Percentiles rank a stretch among this genome's conserved stretches.
Evolutionary conservation across 345 rosid species (phyloP).

Genomic region (Gossypium turneri): DNA sequence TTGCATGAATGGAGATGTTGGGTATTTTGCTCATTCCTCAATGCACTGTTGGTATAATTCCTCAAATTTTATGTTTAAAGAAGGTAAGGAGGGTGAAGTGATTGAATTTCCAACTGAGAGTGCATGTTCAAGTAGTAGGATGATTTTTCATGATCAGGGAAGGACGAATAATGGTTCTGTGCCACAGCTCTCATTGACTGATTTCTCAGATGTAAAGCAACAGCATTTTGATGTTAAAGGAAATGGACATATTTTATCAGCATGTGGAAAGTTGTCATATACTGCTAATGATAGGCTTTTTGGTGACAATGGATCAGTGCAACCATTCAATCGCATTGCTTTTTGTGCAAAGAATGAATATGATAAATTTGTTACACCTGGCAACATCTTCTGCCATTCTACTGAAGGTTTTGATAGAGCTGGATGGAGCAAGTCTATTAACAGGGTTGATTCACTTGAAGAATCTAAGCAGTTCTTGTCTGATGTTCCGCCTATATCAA

Average conservation of each 20-base stretch:
- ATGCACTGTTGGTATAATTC: slow-evolving; percentile 10
- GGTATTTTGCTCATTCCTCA: slow-evolving; percentile 26
- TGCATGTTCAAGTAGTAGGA: slow-evolving; percentile 30
- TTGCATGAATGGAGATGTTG: slow-evolving; percentile 25
- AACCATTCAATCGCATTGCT: slow-evolving; percentile 20
- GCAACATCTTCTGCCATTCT: slow-evolving; percentile 27
- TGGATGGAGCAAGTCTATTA: slow-evolving; percentile 15
- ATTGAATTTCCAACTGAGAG: slow-evolving; percentile 36
- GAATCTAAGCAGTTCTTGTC: slow-evolving; percentile 30
- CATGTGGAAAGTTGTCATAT: slow-evolving; percentile 24
- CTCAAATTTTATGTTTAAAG: slow-evolving; percentile 34
- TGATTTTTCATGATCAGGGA: slow-evolving; percentile 30
- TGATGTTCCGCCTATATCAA: slow-evolving; percentile 20
- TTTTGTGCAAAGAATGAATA: slow-evolving; percentile 26
- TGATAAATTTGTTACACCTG: slow-evolving; percentile 23
- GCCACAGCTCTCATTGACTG: slow-evolving; percentile 32
- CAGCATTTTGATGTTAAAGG: slow-evolving; percentile 31
- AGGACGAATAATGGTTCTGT: slow-evolving; percentile 25
- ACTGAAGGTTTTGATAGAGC: slow-evolving; percentile 22
- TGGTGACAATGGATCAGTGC: slow-evolving; percentile 25
- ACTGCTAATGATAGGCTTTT: slow-evolving; percentile 27
- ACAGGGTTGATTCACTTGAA: slow-evolving; percentile 26
- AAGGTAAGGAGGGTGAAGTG: slow-evolving; percentile 37
- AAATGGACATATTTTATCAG: slow-evolving; percentile 24
- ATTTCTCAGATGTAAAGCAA: slow-evolving; percentile 31